Evolutionary conservation across 768 basidiomycete species (phyloP), one percentile per base, ranked within the genome.

Genomic region (Lanmaoa pseudosensibilis): DNA sequence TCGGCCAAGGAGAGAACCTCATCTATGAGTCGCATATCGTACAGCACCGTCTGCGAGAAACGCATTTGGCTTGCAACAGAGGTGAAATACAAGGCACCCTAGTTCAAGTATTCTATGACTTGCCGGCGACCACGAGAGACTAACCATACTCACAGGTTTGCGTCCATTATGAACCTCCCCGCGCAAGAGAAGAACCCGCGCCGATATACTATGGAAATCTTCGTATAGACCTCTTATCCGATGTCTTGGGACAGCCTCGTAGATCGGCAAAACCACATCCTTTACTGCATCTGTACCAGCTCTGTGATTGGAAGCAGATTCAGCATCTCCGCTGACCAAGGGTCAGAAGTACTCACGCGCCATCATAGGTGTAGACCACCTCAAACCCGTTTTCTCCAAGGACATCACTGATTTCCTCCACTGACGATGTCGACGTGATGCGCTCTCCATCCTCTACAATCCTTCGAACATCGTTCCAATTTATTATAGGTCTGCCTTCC

Each of bases 341-440:
- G 1, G 0, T 32, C 5, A 36, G 4, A 47, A 49, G 7, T n/a
- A 73, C 80, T 67, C 54, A 81, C 80, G 67, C 67, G 59, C 72
- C 70, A 9, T 68, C 60, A 40, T 71, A 81, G 16, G 79, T 78
- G 49, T 77, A 72, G 46, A 78, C 52, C n/a, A 75, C 67, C 46
- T 74, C 71, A 37, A 73, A 78, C 0, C 79, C 80, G 16, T 76
- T 74, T 47, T 65, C 66, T 40, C 64, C 64, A 23, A 81, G 61
- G 36, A 73, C 56, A 8, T 67, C 46, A 16, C 73, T 72, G 7
- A 79, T 51, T 5, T 65, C 64, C 15, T 71, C 63, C 16, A 62
- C 72, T 0, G 69, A 60, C 2, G 69, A 62, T 3, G 60, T 23
- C 10, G 66, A 40, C 12, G 57, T 67, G 33, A 69, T 59, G 3